These are phyloP conservation scores for Cercospora janseana DNA, from an alignment of 2,329 filamentous ascomycete genomes.

Conservation along the genomic window DNA sequence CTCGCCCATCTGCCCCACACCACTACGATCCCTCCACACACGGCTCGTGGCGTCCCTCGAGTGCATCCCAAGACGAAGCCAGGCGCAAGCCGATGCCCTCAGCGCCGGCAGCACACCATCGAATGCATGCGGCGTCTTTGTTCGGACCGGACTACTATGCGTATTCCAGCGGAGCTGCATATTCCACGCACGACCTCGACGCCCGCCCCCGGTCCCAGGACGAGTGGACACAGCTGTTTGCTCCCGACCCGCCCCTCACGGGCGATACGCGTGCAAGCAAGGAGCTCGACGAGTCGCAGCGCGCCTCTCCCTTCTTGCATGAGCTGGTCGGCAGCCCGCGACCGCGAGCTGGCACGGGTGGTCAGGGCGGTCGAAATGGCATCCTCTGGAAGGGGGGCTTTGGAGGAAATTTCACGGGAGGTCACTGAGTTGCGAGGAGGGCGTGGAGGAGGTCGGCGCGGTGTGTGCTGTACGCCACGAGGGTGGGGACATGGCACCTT, in stretches of 20 bases:
- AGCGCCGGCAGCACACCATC: too few species aligned
- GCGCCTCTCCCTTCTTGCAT: not conserved
- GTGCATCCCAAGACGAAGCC: not conserved
- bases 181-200: too few species aligned
- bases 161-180: too few species aligned
- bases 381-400: slow-evolving; percentile 2
- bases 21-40: not conserved
- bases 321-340: not conserved
- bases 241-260: not conserved
- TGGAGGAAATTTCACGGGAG: slow-evolving; percentile 6
- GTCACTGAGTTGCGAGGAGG: not conserved
- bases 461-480: not conserved
- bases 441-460: not conserved
- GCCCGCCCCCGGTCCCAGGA: not conserved
- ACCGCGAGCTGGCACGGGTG: not conserved
- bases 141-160: too few species aligned
- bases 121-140: too few species aligned
- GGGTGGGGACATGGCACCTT: not conserved
- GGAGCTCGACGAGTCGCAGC: not conserved
- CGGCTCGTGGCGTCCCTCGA: slow-evolving; percentile 1
- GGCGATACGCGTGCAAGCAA: not conserved
- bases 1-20: not conserved
- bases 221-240: not conserved
- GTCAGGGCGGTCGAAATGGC: not conserved
- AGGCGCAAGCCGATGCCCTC: not conserved